These are phyloP conservation scores for Asterophora lycoperdoides DNA, from an alignment of 768 basidiomycete species.

Conservation along the genomic window DNA sequence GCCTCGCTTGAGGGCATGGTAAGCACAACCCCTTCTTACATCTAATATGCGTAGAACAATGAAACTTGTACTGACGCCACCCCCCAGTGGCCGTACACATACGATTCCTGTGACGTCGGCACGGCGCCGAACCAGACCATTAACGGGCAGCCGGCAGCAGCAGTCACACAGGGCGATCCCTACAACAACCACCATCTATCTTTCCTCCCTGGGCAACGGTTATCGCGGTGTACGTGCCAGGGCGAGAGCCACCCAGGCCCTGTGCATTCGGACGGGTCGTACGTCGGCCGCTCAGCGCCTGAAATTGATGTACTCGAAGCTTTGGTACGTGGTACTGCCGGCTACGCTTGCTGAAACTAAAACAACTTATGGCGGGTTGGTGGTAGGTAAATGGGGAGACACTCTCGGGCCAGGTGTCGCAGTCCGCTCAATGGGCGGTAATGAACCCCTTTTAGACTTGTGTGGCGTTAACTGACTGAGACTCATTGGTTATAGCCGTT, in stretches of 20 bases:
- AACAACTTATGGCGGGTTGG: not conserved
- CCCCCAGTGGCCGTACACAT: constrained; percentile 77
- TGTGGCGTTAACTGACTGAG: not conserved
- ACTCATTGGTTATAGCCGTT: constrained; percentile 50
- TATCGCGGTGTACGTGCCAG: constrained; percentile 83
- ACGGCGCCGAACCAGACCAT: constrained; percentile 78
- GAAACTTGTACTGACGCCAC: not conserved
- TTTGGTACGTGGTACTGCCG: constrained; percentile 35
- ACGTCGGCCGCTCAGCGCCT: constrained; percentile 78
- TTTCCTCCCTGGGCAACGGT: constrained; percentile 74
- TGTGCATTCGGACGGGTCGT: constrained; percentile 64
- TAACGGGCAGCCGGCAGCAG: constrained; percentile 61
- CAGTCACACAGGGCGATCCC: constrained; percentile 56
- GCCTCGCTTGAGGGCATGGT: constrained; percentile 80
- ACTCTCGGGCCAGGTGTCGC: constrained; percentile 63
- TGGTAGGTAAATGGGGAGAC: constrained; percentile 42
- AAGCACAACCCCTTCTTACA: constrained; percentile 18
- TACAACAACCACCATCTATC: constrained; percentile 47
- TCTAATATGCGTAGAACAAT: too few relatives aligned
- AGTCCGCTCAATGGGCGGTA: constrained; percentile 81
- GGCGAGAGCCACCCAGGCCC: constrained; percentile 86
- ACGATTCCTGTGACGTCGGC: constrained; percentile 81
- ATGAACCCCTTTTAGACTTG: constrained; percentile 24
- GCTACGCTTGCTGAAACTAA: not conserved
- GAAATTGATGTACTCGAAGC: constrained; percentile 93